Evolutionary conservation across 768 basidiomycete genomes (phyloP).

Genomic region (Chiua virens): DNA sequence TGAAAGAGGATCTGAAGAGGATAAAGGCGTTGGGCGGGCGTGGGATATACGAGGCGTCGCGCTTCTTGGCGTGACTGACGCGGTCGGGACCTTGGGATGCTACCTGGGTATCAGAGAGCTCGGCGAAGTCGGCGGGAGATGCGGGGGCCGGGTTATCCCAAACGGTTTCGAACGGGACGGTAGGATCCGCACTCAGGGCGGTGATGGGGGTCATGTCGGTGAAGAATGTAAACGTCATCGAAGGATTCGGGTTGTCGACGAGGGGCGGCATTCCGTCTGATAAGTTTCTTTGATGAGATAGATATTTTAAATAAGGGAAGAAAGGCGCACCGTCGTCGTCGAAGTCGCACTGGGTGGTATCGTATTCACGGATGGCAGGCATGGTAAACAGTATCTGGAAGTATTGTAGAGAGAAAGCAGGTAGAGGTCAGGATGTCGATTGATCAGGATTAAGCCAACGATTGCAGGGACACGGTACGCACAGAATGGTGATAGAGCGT

Average conservation of each 20-base stretch:
- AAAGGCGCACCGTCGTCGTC: slow-evolving; percentile 39
- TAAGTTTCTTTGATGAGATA: slow-evolving; percentile 9
- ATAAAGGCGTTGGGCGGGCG: slow-evolving; percentile 86
- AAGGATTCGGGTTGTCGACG: slow-evolving; percentile 52
- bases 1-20: slow-evolving; percentile 79
- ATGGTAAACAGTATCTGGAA: background rate
- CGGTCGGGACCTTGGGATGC: slow-evolving; percentile 36
- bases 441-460: slow-evolving; percentile 8
- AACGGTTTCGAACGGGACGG: slow-evolving; percentile 33
- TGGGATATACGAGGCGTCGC: slow-evolving; percentile 74
- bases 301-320: background rate
- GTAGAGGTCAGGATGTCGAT: slow-evolving; percentile 6
- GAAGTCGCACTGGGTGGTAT: slow-evolving; percentile 21
- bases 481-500: slow-evolving; percentile 31
- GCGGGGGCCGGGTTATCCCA: slow-evolving; percentile 27
- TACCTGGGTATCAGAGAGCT: slow-evolving; percentile 18
- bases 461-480: slow-evolving; percentile 8
- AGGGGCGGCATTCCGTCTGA: slow-evolving; percentile 51
- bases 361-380: slow-evolving; percentile 30
- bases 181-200: slow-evolving; percentile 40
- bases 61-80: slow-evolving; percentile 57
- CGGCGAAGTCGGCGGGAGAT: slow-evolving; percentile 20
- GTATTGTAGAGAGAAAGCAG: background rate
- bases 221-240: slow-evolving; percentile 63
- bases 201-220: slow-evolving; percentile 57